Conservation (phyloP, 805 yeast species). For the Kazachstania bromeliacearum region DNA sequence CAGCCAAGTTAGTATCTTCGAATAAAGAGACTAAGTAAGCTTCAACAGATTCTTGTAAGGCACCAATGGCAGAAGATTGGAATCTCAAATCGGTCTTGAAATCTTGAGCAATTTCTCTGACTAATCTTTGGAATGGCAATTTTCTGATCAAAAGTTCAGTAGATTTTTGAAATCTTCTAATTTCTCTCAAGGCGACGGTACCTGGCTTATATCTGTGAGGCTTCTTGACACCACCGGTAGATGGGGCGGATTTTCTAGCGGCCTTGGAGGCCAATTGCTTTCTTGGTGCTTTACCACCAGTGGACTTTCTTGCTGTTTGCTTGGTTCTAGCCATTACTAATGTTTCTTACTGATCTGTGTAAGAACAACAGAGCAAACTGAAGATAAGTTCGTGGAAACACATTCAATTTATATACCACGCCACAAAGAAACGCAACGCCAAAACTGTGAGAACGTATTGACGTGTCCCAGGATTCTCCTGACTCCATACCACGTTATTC, state of each 20-base stretch:
- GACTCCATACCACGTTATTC: too few relatives aligned
- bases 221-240: slow-evolving; percentile 87
- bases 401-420: too few relatives aligned
- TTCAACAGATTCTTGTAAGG: slow-evolving; percentile 97
- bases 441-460: too few relatives aligned
- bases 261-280: slow-evolving; percentile 87
- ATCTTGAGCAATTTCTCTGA: slow-evolving; percentile 91
- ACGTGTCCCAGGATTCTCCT: too few relatives aligned
- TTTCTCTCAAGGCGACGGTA: slow-evolving; percentile 93
- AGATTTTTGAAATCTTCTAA: slow-evolving; percentile 94
- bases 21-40: slow-evolving; percentile 93
- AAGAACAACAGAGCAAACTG: too few relatives aligned
- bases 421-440: too few relatives aligned
- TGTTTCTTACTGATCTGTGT: background rate
- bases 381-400: too few relatives aligned
- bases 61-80: slow-evolving; percentile 96
- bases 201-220: slow-evolving; percentile 97
- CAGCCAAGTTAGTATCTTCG: slow-evolving; percentile 97
- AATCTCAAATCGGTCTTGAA: slow-evolving; percentile 89
- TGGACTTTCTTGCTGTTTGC: slow-evolving; percentile 90
- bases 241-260: slow-evolving; percentile 89
- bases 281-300: slow-evolving; percentile 96
- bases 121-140: slow-evolving; percentile 95
- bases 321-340: slow-evolving; percentile 75
- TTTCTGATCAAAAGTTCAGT: slow-evolving; percentile 93